Percentiles rank a stretch among this genome's conserved stretches.
phyloP scores from a whole-genome alignment of 345 rosid species.

The Lenwebbia sp. region DNA sequence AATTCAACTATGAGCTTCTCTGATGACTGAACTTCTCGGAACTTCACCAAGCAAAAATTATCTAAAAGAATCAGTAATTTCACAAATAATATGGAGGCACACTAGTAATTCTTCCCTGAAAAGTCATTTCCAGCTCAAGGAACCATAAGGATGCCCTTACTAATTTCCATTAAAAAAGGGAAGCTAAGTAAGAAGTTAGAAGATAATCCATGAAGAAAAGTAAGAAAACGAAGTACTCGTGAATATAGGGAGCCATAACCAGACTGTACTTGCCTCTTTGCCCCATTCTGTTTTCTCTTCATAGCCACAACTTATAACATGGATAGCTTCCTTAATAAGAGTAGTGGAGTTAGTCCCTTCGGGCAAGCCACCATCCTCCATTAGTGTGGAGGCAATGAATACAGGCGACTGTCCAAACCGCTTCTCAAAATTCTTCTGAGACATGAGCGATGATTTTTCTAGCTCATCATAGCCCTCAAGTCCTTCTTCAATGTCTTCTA shows the following conservation, averaged over 20 bases:
- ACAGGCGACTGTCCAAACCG: conserved; percentile 89
- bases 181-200: not conserved
- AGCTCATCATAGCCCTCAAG: conserved; percentile 90
- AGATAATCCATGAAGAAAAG: not conserved
- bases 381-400: conserved; percentile 81
- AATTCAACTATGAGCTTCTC: not conserved
- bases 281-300: conserved; percentile 99
- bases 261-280: conserved; percentile 55
- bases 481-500: conserved; percentile 98
- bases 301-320: conserved; percentile 86
- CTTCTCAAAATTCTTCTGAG: conserved; percentile 92
- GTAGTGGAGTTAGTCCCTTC: conserved; percentile 73
- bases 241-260: not conserved
- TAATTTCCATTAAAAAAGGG: not conserved
- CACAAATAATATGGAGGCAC: not conserved
- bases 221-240: not conserved
- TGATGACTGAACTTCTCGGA: not conserved
- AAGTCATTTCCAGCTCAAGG: not conserved
- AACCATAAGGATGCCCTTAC: not conserved
- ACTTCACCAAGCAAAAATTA: not conserved
- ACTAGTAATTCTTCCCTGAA: not conserved
- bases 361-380: conserved; percentile 94
- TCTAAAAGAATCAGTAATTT: not conserved
- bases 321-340: conserved; percentile 88
- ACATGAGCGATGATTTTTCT: conserved; percentile 90